Base-by-base conservation (phyloP, 495 filamentous ascomycete species). In the Oidiodendron maius region DNA sequence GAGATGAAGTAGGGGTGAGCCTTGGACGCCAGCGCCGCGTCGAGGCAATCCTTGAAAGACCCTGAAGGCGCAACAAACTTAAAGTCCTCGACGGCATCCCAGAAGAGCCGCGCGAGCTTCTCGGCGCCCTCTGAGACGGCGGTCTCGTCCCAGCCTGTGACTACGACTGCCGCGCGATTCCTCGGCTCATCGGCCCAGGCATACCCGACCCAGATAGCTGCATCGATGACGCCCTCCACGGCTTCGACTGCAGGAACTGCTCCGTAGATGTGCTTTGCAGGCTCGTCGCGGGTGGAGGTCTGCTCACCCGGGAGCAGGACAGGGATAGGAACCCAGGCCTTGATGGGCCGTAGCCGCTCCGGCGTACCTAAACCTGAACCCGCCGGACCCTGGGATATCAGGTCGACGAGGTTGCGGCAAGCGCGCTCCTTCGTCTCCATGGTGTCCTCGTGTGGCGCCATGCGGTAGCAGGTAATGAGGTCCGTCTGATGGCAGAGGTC, bases 171-270 rank as follows among this genome's bases (percentile, higher is more conserved):
- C 0, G 74, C 77, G 11, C 72, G 67, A 40, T 79, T 78, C 21
- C 77, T 69, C 17, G 71, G 72, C 51, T 78, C 76, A 50, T 81
- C 77, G 4, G 77, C 77, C 76, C 76, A 81, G 3, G 75, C 70
- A 56, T 81, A 81, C 1, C 77, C 77, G 10, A 81, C 74, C 77
- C 76, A 81, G 12, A 81, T 71, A 0, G 72, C 72, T 1, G 74
- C 77, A 58, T 81, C 77, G 13, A 79, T 56, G 1, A 79, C 60
- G 2, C 65, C 70, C 0, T 63, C 51, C 8, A 46, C 44, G 1
- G 61, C 58, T 51, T 74, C 74, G 5, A 77, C 66, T 8, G 52
- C 56, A 5, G 73, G 68, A 3, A 81, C 62, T 0, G 71, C 66
- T 10, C 59, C 67, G 45, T 81, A 81, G 0, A 81, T 71, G 38